Conservation (phyloP, 495 filamentous ascomycete genomes). For the Penicillium bialowiezense region DNA sequence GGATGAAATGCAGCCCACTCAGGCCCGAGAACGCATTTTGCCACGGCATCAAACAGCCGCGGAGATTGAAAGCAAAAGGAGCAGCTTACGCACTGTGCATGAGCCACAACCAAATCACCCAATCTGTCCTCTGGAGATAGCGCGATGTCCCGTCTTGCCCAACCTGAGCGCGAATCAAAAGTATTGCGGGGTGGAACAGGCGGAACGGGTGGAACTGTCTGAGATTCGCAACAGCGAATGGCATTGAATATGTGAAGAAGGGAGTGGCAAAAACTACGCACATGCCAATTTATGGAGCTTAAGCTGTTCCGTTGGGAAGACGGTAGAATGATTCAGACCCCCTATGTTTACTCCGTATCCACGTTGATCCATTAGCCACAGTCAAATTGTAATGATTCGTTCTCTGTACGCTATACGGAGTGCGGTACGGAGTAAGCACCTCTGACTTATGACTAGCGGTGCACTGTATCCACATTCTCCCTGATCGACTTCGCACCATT, state of each 20-base stretch:
- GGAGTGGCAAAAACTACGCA: constrained; percentile 24
- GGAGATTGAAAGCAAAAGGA: not conserved
- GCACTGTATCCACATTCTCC: too few species aligned
- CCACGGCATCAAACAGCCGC: constrained; percentile 9
- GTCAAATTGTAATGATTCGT: too few species aligned
- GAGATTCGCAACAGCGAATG: constrained; percentile 5
- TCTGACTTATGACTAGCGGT: too few species aligned
- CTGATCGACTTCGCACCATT: too few species aligned
- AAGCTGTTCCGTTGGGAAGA: too few species aligned
- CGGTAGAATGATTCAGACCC: too few species aligned
- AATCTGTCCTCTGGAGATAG: not conserved
- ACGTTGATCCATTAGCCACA: too few species aligned
- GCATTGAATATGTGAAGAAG: constrained; percentile 1
- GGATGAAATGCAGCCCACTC: constrained; percentile 7
- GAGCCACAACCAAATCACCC: constrained; percentile 2
- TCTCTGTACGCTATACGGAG: too few species aligned
- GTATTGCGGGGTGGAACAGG: not conserved
- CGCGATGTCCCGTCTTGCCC: not conserved
- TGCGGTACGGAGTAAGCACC: too few species aligned
- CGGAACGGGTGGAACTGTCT: constrained; percentile 12
- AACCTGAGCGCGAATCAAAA: not conserved
- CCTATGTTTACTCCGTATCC: too few species aligned
- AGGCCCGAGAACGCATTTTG: constrained; percentile 7
- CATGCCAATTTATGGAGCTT: too few species aligned
- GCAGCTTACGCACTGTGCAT: constrained; percentile 12